Conservation (phyloP, 2,329 filamentous ascomycete genomes). For the Exserohilum rostratum region DNA sequence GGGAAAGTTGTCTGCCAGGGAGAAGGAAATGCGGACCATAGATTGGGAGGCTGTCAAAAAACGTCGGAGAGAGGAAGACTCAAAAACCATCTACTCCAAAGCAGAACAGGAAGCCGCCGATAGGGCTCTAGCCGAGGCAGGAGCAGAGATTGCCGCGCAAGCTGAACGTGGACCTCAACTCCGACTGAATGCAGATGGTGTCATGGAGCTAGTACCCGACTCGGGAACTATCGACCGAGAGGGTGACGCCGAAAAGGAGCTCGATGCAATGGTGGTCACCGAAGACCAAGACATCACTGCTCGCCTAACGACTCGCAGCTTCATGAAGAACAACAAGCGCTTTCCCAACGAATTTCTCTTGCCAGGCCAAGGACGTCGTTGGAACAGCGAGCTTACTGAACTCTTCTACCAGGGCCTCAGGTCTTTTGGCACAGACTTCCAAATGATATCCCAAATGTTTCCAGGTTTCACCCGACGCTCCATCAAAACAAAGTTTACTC, state of each 20-base stretch:
- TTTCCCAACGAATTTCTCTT: slow-evolving; percentile 54
- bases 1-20: slow-evolving; percentile 76
- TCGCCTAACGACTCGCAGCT: slow-evolving; percentile 71
- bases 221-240: slow-evolving; percentile 73
- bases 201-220: slow-evolving; percentile 72
- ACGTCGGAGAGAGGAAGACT: slow-evolving; percentile 46
- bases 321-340: slow-evolving; percentile 65
- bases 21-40: slow-evolving; percentile 73
- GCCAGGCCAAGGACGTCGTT: slow-evolving; percentile 57
- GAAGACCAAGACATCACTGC: slow-evolving; percentile 81
- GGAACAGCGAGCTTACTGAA: slow-evolving; percentile 74
- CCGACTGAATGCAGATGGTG: slow-evolving; percentile 66
- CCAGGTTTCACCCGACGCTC: slow-evolving; percentile 72
- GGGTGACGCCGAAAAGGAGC: slow-evolving; percentile 63
- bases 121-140: slow-evolving; percentile 24
- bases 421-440: slow-evolving; percentile 84
- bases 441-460: slow-evolving; percentile 79
- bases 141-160: slow-evolving; percentile 18
- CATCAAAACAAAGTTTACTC: slow-evolving; percentile 82
- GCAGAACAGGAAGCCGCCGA: slow-evolving; percentile 33
- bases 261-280: slow-evolving; percentile 63
- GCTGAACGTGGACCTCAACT: slow-evolving; percentile 57
- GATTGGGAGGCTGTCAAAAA: slow-evolving; percentile 61
- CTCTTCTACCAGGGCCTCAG: slow-evolving; percentile 75
- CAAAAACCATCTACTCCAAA: slow-evolving; percentile 24